Conservation (phyloP, 768 basidiomycete species). For the Boletus bicolor region DNA sequence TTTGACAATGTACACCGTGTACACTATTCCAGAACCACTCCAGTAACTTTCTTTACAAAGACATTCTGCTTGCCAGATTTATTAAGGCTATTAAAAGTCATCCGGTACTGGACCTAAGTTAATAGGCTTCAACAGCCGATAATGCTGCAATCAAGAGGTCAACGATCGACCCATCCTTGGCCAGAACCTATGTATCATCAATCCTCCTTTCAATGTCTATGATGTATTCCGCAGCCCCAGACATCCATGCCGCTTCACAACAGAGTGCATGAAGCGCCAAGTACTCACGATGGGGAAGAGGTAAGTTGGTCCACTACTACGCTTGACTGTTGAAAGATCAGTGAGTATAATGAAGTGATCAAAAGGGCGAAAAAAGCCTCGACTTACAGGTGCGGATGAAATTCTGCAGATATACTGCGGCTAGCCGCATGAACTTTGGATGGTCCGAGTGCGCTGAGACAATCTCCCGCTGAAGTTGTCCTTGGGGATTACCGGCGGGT, state of each 20-base stretch:
- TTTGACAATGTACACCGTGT: too few species aligned
- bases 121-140: background rate
- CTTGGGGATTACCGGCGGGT: background rate
- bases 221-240: constrained; percentile 2
- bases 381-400: background rate
- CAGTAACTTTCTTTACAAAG: too few species aligned
- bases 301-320: background rate
- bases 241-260: constrained; percentile 9
- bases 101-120: background rate
- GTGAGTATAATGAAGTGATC: background rate
- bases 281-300: background rate
- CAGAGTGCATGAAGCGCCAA: constrained; percentile 6
- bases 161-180: background rate
- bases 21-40: too few species aligned
- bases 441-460: background rate
- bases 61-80: too few species aligned
- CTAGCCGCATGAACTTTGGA: background rate
- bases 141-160: background rate
- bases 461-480: constrained; percentile 3
- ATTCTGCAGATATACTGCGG: background rate
- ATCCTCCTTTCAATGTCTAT: constrained; percentile 2
- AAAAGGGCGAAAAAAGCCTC: too few species aligned
- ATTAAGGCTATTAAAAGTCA: too few species aligned
- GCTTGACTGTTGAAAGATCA: too few species aligned
- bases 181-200: background rate